Base-by-base conservation (phyloP, 1,284 basidiomycete genomes). In the Apiotrichum veenhuisii region DNA sequence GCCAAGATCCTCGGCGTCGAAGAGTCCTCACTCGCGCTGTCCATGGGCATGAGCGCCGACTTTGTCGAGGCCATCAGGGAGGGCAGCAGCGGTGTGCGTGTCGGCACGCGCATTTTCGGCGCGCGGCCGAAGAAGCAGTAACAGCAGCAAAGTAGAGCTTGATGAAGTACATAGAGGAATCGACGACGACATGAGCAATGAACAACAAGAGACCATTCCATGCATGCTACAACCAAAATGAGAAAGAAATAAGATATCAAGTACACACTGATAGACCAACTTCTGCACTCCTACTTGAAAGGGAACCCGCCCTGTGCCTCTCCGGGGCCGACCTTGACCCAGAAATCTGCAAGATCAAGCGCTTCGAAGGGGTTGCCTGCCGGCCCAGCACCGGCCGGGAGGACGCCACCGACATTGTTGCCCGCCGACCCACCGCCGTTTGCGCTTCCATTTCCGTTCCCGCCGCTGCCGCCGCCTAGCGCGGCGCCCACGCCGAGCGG, bases 21-120 rank as follows among this genome's bases (percentile, higher is more conserved):
- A 5, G 79, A 77, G 52, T 5, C 20, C 12, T 17, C 26, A 1
- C 73, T 98, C 59, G 72, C 92, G 69, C 74, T 98, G 71, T 95
- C 91, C 69, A 98, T 98, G 94, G 95, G 95, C 22, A 98, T 98
- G 95, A 95, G 91, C 54, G 88, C 87, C 56, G 95, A 98, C 68
- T 96, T 95, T 72, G 89, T 87, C 69, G 84, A 87, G 42, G 95
- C 95, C 1, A 78, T 96, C 57, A 82, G 81, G 72, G 84, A 87
- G 18, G 95, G 92, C 0, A 89, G 90, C 69, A 85, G 89, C 68
- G 85, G 92, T 53, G 92, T 98, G 2, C 80, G 95, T 40, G 92
- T 98, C 3, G 95, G 95, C 0, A 93, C 89, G 9, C 85, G 87
- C 23, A 91, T 97, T 54, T 97, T 98, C 73, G 95, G 95, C 0